Conservation (phyloP, 2,329 filamentous ascomycete genomes). For the Pyrenophora graminea region DNA sequence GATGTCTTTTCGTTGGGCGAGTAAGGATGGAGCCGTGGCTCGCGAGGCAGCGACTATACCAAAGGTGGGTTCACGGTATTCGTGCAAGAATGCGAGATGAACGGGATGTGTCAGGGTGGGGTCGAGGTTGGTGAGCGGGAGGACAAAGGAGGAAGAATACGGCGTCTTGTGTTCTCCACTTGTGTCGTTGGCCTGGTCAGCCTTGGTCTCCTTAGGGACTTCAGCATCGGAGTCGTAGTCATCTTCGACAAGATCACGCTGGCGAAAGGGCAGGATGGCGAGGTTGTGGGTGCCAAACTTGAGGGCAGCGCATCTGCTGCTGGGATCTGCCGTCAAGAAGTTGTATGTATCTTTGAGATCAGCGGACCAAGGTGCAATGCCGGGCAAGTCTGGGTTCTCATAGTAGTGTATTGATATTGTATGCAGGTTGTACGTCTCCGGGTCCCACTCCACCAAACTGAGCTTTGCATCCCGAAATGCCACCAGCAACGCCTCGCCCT, state of each 20-base stretch:
- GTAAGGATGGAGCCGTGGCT: slow-evolving; percentile 72
- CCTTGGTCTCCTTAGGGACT: slow-evolving; percentile 49
- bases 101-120: slow-evolving; percentile 85
- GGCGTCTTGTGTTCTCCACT: slow-evolving; percentile 61
- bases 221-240: slow-evolving; percentile 86
- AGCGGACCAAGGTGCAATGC: slow-evolving; percentile 75
- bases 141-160: slow-evolving; percentile 89
- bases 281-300: slow-evolving; percentile 89
- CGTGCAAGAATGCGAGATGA: slow-evolving; percentile 89
- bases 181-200: slow-evolving; percentile 41
- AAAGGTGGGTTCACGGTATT: slow-evolving; percentile 97
- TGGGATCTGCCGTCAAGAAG: slow-evolving; percentile 84
- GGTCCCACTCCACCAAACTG: slow-evolving; percentile 92
- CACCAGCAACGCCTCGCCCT: slow-evolving; percentile 81
- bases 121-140: slow-evolving; percentile 86
- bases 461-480: slow-evolving; percentile 91
- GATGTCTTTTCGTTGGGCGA: slow-evolving; percentile 78
- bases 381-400: slow-evolving; percentile 86
- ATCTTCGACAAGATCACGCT: slow-evolving; percentile 84
- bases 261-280: slow-evolving; percentile 90
- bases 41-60: slow-evolving; percentile 83
- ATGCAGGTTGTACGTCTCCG: slow-evolving; percentile 74
- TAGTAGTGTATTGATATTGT: slow-evolving; percentile 98
- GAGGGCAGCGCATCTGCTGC: slow-evolving; percentile 89
- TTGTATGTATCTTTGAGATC: slow-evolving; percentile 76